phyloP scores from a whole-genome alignment of 768 basidiomycete genomes.

The Pleurotus platypus region DNA sequence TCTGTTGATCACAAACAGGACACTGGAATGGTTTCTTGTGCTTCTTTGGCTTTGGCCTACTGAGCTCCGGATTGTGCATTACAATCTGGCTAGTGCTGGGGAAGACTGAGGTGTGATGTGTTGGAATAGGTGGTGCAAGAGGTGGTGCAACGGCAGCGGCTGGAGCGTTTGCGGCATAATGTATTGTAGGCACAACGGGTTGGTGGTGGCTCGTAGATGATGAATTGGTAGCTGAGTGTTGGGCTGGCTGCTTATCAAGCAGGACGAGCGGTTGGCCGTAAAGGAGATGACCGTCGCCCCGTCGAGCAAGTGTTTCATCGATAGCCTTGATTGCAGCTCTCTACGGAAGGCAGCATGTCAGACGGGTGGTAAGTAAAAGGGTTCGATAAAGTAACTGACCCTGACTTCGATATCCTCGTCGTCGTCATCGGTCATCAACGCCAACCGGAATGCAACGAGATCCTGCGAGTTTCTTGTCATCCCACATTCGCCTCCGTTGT shows the following conservation, averaged over 20 bases:
- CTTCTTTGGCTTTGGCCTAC: constrained; percentile 17
- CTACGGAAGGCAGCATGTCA: constrained; percentile 28
- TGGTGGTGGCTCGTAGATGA: too few relatives aligned
- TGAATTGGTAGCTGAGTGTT: neutral
- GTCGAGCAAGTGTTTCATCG: constrained; percentile 55
- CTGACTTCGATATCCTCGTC: too few relatives aligned
- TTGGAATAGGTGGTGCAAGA: neutral
- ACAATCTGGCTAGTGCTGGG: neutral
- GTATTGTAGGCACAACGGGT: too few relatives aligned
- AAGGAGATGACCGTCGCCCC: constrained; percentile 56
- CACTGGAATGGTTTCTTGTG: constrained; percentile 40
- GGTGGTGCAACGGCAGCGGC: neutral
- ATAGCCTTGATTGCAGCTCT: constrained; percentile 65
- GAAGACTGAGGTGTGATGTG: neutral
- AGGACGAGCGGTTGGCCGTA: constrained; percentile 62
- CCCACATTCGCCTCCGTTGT: constrained; percentile 42
- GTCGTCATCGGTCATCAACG: constrained; percentile 56
- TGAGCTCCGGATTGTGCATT: constrained; percentile 11
- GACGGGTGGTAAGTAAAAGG: neutral
- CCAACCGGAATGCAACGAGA: constrained; percentile 64
- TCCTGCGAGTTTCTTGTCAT: constrained; percentile 68
- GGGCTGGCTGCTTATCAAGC: constrained; percentile 29
- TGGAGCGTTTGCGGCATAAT: neutral
- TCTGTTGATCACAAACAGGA: constrained; percentile 40
- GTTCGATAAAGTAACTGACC: too few relatives aligned